Evolutionary conservation across 805 yeast genomes (phyloP), one percentile per base, ranked within the genome.

Genomic region (Candida pseudoglaebosa): DNA sequence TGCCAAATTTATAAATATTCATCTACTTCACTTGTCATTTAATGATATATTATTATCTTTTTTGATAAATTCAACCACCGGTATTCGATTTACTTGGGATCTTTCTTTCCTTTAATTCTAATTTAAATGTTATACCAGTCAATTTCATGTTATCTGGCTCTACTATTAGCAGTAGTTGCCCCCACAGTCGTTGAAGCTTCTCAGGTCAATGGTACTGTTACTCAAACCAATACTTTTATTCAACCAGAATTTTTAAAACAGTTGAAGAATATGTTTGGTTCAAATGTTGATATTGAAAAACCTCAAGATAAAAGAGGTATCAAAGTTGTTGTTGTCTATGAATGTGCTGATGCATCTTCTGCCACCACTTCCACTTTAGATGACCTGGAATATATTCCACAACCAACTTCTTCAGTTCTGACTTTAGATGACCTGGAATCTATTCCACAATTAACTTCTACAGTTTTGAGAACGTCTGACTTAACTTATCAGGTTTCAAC

Each of bases 291-390:
- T n/a, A n/a, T n/a, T n/a, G n/a, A n/a, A n/a, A n/a, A n/a, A 13
- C 15, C 29, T 15, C 5, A 26, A 26, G 29, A n/a, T n/a, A n/a
- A 26, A 26, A 40, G 49, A 3, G 70, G 70, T 20, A 60, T 64
- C 24, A 52, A 53, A 12, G 40, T 64, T n/a, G 61, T 54, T 2
- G 53, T 63, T 33, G 65, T 60, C 12, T 55, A 61, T 37, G 61
- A 39, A 4, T 48, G 43, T 26, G 33, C 6, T 4, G 17, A n/a
- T 19, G 19, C 34, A 13, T 26, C 24, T 13, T 14, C 30, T 8
- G 16, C 21, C 15, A 8, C 22, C 28, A 14, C 26, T 12, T 31
- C 33, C 4, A 20, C 30, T 22, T 21, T 9, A 21, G 24, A 21
- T 21, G 6, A 6, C 9, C 9, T 9, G 9, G 24, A 21, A 7